Base-by-base conservation (phyloP, 225 moss, liverwort and hornwort species). In the Pleurozium schreberi region DNA sequence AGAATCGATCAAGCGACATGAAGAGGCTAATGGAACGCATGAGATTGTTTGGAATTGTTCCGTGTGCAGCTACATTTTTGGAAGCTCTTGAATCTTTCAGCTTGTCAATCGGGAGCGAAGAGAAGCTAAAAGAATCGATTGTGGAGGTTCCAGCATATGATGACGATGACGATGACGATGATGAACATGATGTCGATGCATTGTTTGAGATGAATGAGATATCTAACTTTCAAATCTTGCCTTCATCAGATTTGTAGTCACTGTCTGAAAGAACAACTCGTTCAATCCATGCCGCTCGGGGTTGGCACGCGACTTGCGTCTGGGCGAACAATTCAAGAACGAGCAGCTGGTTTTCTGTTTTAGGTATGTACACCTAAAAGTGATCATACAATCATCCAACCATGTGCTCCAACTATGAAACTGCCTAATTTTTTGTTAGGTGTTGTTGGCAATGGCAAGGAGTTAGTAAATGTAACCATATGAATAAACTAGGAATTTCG, bases 31-130 rank as follows among this genome's bases (percentile, higher is more conserved):
- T 97, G 93, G 95, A 96, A 61, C 89, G 90, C 67, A 97, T 97
- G 98, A 93, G 93, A 90, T 40, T n/a, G 52, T 85, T 89, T 88
- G 92, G 96, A 60, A 80, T 98, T 66, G 93, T 89, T 87, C 94
- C 97, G 59, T 96, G 91, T 85, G 95, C 93, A 88, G 92, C 94
- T 90, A 95, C 94, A 73, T 95, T 96, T 88, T 36, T 95, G 85
- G 97, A 97, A 86, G 92, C 95, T 71, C 90, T 97, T 85, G 96
- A 94, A 68, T 80, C 91, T 64, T 95, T 91, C 90, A 90, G 87
- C 88, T 88, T 89, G 85, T 87, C 91, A 50, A 75, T 36, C 42
- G 88, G 75, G 83, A 90, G 79, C 67, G 87, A 92, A 90, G 89
- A 47, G 59, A 79, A 76, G 50, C 87, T 80, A 38, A 55, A 84